phyloP scores from a whole-genome alignment of 2,329 filamentous ascomycete genomes.

The Aureobasidium sp. region DNA sequence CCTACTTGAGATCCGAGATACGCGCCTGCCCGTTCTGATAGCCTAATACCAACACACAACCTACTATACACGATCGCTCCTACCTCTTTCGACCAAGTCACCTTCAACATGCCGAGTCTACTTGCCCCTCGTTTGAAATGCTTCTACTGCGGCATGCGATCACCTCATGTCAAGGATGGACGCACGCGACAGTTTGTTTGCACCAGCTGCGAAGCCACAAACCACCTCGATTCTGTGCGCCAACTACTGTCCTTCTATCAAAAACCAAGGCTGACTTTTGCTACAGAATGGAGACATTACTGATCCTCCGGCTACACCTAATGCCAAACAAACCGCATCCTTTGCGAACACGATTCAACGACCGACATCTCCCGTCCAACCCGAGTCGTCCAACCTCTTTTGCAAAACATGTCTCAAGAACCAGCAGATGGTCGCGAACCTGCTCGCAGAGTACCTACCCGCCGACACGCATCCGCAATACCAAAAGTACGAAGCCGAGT shows the following conservation, averaged over 20 bases:
- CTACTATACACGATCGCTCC: neutral
- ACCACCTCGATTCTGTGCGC: constrained; percentile 77
- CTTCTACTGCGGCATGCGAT: constrained; percentile 75
- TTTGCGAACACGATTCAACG: constrained; percentile 25
- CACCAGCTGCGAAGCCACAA: constrained; percentile 71
- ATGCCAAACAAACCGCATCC: constrained; percentile 39
- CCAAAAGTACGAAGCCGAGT: constrained; percentile 55
- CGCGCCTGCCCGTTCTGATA: neutral
- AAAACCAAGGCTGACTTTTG: constrained; percentile 3
- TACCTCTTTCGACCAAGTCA: neutral
- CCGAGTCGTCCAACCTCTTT: constrained; percentile 47
- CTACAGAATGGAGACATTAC: constrained; percentile 74
- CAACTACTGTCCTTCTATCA: neutral
- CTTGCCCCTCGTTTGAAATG: constrained; percentile 37
- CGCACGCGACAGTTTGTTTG: constrained; percentile 61
- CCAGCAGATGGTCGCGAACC: constrained; percentile 69
- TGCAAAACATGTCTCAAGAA: constrained; percentile 82
- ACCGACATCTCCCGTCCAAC: constrained; percentile 25
- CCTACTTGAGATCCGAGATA: neutral
- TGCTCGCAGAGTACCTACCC: constrained; percentile 72
- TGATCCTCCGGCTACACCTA: constrained; percentile 60
- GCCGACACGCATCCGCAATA: constrained; percentile 58
- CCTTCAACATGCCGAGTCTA: constrained; percentile 11
- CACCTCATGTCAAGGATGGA: constrained; percentile 50
- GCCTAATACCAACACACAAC: no score